Evolutionary conservation across 345 rosid genomes (phyloP).

Genomic region (Euphorbia pulcherrima): DNA sequence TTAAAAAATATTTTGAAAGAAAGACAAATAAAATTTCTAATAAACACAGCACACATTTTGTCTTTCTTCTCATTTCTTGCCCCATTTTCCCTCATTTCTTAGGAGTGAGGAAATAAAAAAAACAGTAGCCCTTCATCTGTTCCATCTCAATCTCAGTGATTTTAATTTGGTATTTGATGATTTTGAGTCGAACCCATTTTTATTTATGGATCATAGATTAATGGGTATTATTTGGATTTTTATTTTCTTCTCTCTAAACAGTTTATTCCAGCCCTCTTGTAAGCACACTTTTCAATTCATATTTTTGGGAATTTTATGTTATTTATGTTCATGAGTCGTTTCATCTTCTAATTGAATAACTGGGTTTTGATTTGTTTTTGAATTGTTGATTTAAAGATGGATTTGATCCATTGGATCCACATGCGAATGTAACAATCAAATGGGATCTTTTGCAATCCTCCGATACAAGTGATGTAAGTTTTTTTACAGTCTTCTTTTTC

Average conservation of each 20-base stretch:
- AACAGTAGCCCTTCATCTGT: neutral
- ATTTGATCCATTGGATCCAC: conserved; percentile 82
- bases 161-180: neutral
- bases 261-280: conserved; percentile 37
- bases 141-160: neutral
- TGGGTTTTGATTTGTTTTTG: neutral
- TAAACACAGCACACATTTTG: neutral
- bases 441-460: conserved; percentile 66
- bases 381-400: conserved; percentile 49
- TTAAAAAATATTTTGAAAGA: neutral
- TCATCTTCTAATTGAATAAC: neutral
- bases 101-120: neutral
- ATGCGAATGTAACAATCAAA: conserved; percentile 61
- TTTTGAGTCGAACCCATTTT: neutral
- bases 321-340: neutral
- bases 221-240: conserved; percentile 24
- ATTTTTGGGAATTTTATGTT: neutral
- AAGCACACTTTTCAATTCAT: conserved; percentile 16
- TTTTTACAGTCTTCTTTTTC: neutral
- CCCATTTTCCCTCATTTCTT: neutral
- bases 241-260: conserved; percentile 19
- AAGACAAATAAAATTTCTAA: neutral
- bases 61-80: neutral
- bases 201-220: conserved; percentile 19
- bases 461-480: conserved; percentile 42